These are phyloP conservation scores for Cetraspora pellucida DNA, from an alignment of 192 early-diverging fungal species.

Conservation along the genomic window DNA sequence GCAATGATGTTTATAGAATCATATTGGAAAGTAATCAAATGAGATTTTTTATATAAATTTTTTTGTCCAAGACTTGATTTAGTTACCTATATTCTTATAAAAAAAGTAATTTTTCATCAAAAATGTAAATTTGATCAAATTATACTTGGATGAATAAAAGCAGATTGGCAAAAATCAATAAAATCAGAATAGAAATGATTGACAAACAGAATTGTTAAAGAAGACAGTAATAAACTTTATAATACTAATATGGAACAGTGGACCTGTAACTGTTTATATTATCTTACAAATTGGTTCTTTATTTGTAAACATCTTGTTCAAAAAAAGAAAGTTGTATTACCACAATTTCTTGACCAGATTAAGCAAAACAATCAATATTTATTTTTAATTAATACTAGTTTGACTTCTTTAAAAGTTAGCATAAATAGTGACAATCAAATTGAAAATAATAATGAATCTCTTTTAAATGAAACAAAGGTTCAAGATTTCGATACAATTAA, in stretches of 20 bases:
- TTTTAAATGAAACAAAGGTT: neutral
- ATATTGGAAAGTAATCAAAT: constrained; percentile 13
- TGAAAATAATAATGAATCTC: neutral
- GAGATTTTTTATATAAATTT: constrained; percentile 11
- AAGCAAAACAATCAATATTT: neutral
- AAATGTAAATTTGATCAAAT: neutral
- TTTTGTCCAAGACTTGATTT: constrained; percentile 4
- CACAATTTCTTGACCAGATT: neutral
- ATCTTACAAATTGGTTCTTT: neutral
- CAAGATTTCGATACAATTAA: no score
- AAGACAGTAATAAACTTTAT: no score
- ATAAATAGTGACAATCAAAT: neutral
- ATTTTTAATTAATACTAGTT: neutral
- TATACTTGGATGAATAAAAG: no score
- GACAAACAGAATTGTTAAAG: neutral
- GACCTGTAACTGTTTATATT: constrained; percentile 1
- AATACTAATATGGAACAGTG: neutral
- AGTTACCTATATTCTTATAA: constrained; percentile 7
- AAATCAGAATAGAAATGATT: neutral
- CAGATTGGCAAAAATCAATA: no score
- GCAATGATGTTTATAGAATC: neutral
- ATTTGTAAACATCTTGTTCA: constrained; percentile 20
- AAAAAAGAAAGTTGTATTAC: neutral
- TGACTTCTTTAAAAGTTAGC: neutral
- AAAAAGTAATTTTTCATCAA: constrained; percentile 10